Percentiles rank a stretch among this genome's conserved stretches.
These are phyloP conservation scores for Chalciporus chontae DNA, from an alignment of 768 basidiomycete species.

Conservation along the genomic window DNA sequence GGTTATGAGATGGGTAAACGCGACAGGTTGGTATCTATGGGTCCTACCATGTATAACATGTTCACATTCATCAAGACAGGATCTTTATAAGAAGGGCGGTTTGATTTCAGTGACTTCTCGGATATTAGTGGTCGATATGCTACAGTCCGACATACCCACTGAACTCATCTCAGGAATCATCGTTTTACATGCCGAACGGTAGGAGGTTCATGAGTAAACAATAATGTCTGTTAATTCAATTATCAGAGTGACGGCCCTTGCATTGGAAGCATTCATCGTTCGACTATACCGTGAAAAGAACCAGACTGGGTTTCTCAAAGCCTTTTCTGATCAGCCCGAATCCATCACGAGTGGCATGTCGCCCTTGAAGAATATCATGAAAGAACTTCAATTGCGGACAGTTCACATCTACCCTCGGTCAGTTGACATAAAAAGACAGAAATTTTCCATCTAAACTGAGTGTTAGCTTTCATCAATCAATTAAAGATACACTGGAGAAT, in stretches of 20 bases:
- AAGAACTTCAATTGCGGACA: conserved; percentile 84
- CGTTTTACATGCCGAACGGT: conserved; percentile 91
- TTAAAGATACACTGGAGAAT: conserved; percentile 78
- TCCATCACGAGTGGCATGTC: conserved; percentile 90
- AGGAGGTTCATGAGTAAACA: conserved; percentile 11
- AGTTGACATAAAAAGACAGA: conserved; percentile 2
- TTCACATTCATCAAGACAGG: conserved; percentile 50
- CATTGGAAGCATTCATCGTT: conserved; percentile 89
- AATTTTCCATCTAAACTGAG: neutral
- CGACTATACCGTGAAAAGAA: conserved; percentile 90
- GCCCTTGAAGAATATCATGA: conserved; percentile 88
- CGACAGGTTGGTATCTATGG: conserved; percentile 59
- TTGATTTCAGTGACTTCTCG: conserved; percentile 90
- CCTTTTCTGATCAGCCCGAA: conserved; percentile 96
- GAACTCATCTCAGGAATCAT: conserved; percentile 86
- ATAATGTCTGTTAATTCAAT: neutral
- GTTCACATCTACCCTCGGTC: conserved; percentile 93
- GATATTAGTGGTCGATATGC: conserved; percentile 93
- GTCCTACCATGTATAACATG: neutral
- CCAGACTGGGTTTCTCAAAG: conserved; percentile 88
- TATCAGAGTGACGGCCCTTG: conserved; percentile 77
- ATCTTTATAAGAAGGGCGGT: conserved; percentile 84
- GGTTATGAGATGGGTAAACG: conserved; percentile 76
- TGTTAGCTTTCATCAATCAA: conserved; percentile 81
- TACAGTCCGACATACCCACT: conserved; percentile 80